Evolutionary conservation across 1,139 yeast species (phyloP), one percentile per base, ranked within the genome.

Genomic region (Yamadazyma atmosphaerica): DNA sequence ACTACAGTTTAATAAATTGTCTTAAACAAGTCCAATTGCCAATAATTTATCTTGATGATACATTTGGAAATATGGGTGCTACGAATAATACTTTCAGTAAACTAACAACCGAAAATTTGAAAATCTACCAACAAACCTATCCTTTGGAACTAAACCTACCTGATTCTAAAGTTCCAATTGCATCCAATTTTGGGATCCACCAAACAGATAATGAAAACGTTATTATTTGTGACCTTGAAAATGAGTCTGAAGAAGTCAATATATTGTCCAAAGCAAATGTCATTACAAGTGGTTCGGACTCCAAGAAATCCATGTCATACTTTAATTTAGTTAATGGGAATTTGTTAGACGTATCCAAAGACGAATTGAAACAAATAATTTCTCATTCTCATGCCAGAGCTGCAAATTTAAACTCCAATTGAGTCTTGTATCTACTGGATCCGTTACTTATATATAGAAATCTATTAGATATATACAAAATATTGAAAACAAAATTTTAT

Each of bases 1-100:
- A 89, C 80, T 77, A 77, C 22, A 77, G 92, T 3, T 60, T 87
- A 24, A 54, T 85, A 14, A 67, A 75, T 21, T 95, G 96, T 1
- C 64, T 90, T 41, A 59, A 72, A 36, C 68, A 74, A 37, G 76
- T 84, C 2, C 64, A 65, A 44, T 65, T 90, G 19, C 98, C 98
- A 1, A 60, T 72, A 32, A 79, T 87, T 9, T 83, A 79, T 53
- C 74, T 68, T 46, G 67, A 62, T 21, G 59, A 60, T 30, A 55
- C 56, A 21, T 28, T 28, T 28, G 16, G 19, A 16, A 21, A 12
- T 28, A 14, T 26, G n/a, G 16, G 19, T 16, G 21, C 19, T 28
- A 17, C 17, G 14, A 5, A 5, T 7, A 28, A 28, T n/a, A 30
- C 24, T 19, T 54, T 68, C 28, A 53, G 59, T 36, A 49, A 64